phyloP scores from a whole-genome alignment of 2,329 filamentous ascomycete genomes.

The Colletotrichum acutatum region DNA sequence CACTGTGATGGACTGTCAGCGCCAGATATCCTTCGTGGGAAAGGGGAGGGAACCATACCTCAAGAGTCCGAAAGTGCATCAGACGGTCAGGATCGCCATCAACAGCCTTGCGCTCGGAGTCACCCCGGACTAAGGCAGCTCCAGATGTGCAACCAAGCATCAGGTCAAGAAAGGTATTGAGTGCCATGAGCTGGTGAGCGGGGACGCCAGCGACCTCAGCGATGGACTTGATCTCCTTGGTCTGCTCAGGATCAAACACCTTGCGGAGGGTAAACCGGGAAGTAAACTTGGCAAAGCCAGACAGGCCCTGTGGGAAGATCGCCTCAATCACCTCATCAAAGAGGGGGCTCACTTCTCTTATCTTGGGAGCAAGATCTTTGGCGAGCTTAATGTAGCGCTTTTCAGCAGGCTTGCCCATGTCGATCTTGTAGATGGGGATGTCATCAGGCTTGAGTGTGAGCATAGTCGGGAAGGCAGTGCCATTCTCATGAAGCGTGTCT shows the following conservation, averaged over 20 bases:
- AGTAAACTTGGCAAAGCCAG: constrained; percentile 46
- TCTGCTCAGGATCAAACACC: constrained; percentile 65
- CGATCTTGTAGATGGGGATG: constrained; percentile 49
- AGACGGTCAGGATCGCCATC: constrained; percentile 43
- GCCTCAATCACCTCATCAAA: constrained; percentile 60
- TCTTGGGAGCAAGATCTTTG: constrained; percentile 52
- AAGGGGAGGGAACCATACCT: constrained; percentile 38
- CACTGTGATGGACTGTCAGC: constrained; percentile 42
- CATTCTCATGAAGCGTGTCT: neutral
- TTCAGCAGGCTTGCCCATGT: constrained; percentile 63
- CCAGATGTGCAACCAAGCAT: constrained; percentile 73
- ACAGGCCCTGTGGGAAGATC: constrained; percentile 38
- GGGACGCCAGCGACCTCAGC: constrained; percentile 58
- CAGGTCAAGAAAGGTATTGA: constrained; percentile 70
- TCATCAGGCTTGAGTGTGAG: neutral
- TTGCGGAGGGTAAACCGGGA: constrained; percentile 58
- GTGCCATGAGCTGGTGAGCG: constrained; percentile 66
- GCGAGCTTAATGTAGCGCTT: constrained; percentile 63
- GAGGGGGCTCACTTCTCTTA: constrained; percentile 55
- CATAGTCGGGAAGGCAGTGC: neutral
- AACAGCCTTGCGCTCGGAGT: no score
- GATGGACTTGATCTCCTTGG: constrained; percentile 67
- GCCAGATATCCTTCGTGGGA: neutral
- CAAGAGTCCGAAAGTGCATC: constrained; percentile 64
- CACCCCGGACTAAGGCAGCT: neutral